Conservation (phyloP, 805 yeast species). For the Kuraishia piskuri region DNA sequence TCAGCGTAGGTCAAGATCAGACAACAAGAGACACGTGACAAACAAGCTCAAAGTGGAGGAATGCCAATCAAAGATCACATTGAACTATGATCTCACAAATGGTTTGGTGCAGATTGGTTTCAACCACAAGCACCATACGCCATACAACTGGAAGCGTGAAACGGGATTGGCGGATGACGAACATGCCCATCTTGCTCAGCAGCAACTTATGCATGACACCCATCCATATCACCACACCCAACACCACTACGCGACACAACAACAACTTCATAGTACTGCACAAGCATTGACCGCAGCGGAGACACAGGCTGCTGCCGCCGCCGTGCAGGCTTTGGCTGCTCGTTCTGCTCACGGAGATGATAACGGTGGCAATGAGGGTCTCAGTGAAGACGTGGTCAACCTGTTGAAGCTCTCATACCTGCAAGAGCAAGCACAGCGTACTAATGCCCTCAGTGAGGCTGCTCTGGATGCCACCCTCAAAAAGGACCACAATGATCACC, state of each 20-base stretch:
- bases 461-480: background rate
- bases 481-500: background rate
- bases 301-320: background rate
- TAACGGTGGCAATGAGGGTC: constrained; percentile 1
- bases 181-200: background rate
- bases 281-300: constrained; percentile 2
- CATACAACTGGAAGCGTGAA: constrained; percentile 24
- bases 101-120: constrained; percentile 28
- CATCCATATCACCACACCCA: background rate
- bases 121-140: constrained; percentile 31
- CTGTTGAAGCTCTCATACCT: constrained; percentile 1
- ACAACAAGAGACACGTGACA: constrained; percentile 25
- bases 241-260: background rate
- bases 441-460: background rate
- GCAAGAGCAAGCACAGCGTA: background rate
- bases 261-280: background rate
- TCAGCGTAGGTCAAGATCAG: constrained; percentile 33
- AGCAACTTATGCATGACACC: background rate
- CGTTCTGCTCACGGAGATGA: background rate
- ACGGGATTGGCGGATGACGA: constrained; percentile 2
- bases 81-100: constrained; percentile 28
- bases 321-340: background rate
- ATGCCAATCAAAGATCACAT: constrained; percentile 30
- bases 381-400: constrained; percentile 1
- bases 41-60: constrained; percentile 32